Conservation (phyloP, 2,329 filamentous ascomycete genomes). For the Aureobasidium musti region DNA sequence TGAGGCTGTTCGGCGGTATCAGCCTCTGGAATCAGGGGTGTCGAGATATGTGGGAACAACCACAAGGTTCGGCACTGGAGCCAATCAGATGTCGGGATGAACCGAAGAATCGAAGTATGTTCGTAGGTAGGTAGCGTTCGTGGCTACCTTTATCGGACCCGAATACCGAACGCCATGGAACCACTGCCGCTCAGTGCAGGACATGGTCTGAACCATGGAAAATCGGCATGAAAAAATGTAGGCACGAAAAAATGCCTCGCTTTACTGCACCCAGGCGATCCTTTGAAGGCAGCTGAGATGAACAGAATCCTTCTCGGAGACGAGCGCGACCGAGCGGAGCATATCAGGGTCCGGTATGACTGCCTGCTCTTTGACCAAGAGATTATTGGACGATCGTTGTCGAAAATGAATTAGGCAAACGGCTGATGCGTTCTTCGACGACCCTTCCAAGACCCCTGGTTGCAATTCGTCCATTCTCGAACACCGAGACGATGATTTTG, state of each 20-base stretch:
- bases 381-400: neutral
- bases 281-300: neutral
- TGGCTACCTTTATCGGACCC: neutral
- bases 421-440: conserved; percentile 8
- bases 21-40: neutral
- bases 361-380: neutral
- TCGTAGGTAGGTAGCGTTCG: neutral
- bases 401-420: conserved; percentile 1
- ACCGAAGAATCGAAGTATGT: neutral
- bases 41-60: neutral
- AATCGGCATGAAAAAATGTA: neutral
- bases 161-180: neutral
- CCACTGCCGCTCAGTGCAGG: neutral
- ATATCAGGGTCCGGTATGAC: conserved; percentile 17
- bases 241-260: neutral
- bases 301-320: neutral
- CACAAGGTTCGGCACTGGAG: neutral
- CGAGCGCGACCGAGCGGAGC: conserved; percentile 9
- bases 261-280: neutral
- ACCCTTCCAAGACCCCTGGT: conserved; percentile 14
- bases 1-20: neutral
- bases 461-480: neutral
- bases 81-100: neutral
- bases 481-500: neutral
- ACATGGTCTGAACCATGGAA: neutral